These are phyloP conservation scores for Stemphylium vesicarium DNA, from an alignment of 2,329 filamentous ascomycete species.

Conservation along the genomic window DNA sequence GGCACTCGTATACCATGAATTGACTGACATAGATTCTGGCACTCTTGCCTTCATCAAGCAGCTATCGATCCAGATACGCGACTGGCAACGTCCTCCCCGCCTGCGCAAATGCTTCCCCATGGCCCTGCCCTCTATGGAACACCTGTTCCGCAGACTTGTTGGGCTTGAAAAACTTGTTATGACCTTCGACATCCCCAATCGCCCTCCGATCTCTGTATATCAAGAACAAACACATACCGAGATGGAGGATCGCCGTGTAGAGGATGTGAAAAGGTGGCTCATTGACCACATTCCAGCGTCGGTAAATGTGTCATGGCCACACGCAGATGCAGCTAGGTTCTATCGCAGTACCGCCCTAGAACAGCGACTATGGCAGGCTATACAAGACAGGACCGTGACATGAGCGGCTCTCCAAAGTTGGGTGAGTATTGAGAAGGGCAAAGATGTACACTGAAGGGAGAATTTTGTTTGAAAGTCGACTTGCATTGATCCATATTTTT, in stretches of 20 bases:
- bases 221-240: neutral
- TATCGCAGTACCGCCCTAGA: slow-evolving; percentile 1
- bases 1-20: slow-evolving; percentile 7
- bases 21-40: slow-evolving; percentile 8
- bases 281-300: slow-evolving; percentile 6
- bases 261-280: neutral
- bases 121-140: neutral
- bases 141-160: neutral
- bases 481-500: too few relatives aligned
- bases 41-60: slow-evolving; percentile 16
- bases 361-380: slow-evolving; percentile 4
- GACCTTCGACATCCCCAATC: neutral
- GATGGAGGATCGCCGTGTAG: too few relatives aligned
- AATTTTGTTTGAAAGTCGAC: too few relatives aligned
- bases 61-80: slow-evolving; percentile 20
- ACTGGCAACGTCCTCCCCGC: neutral
- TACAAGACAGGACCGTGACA: slow-evolving; percentile 3
- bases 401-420: too few relatives aligned
- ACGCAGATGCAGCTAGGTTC: neutral
- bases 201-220: neutral
- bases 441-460: too few relatives aligned
- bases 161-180: neutral
- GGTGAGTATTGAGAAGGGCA: too few relatives aligned
- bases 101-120: too few relatives aligned
- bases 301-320: slow-evolving; percentile 4